Base-by-base conservation (phyloP, 2,329 filamentous ascomycete species). In the Alternaria burnsii region DNA sequence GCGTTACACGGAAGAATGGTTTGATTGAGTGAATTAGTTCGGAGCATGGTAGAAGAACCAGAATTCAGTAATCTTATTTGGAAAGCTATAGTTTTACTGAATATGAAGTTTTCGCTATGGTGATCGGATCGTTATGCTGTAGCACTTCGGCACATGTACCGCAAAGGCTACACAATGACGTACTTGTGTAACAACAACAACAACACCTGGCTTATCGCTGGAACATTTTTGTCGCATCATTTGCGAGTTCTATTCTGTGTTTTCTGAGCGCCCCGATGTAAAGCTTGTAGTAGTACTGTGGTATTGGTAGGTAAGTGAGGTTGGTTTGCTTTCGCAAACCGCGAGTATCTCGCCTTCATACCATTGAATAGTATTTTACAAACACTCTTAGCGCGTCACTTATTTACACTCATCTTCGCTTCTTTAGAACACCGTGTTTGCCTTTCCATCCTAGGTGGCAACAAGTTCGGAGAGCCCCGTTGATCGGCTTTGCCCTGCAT, bases 401-500 rank as follows among this genome's bases (percentile, higher is more conserved):
- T 20, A 2, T 50, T 14, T 10, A 4, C 46, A 16, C 30, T 26
- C 30, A 50, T 20, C 3, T 26, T 32, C 46, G 16, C 20, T 7
- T 24, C 46, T 50, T n/a, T 5, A 10, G 9, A 11, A 20, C 26
- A 36, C 34, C 11, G 34, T 32, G 32, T 50, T 38, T 38, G 46
- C 22, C 14, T 38, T 18, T 50, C 20, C 20, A 38, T 50, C 20
- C 32, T 20, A n/a, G 30, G 30, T 38, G 46, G 46, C 20, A 34
- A 22, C 6, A n/a, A 50, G 24, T 9, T 50, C 46, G 40, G 40
- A 42, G 40, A 42, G 22, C 12, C 40, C 20, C 40, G 46, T 38
- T 38, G 46, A 50, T 38, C 46, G 32, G 30, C 46, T 50, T 50
- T 50, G 46, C 46, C 46, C 46, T 50, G 46, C 46, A 50, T 50